A percentile compares a stretch with the other conserved stretches of the same genome.
Evolutionary conservation across 2,329 filamentous ascomycete species (phyloP).

Genomic region (Colletotrichum magnum): DNA sequence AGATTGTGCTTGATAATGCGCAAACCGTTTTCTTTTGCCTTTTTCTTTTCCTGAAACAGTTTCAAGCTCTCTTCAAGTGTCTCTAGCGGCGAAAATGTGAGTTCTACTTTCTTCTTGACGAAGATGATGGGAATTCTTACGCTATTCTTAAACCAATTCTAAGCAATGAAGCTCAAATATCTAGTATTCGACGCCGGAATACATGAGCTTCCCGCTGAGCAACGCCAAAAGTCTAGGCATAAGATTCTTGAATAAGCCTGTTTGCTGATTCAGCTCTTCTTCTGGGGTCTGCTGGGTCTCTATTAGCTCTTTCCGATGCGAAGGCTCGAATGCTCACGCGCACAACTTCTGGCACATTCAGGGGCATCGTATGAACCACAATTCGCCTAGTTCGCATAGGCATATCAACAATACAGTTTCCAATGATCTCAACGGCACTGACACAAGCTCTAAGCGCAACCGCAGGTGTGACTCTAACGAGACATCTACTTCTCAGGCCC

Average conservation of each 20-base stretch:
- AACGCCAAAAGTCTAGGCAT: slow-evolving; percentile 50
- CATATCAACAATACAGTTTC: not conserved
- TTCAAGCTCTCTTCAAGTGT: too few relatives aligned
- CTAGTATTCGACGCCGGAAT: slow-evolving; percentile 63
- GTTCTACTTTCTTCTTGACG: too few relatives aligned
- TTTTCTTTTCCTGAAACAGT: too few relatives aligned
- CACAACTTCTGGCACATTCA: slow-evolving; percentile 48
- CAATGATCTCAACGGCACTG: too few relatives aligned
- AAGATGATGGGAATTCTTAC: too few relatives aligned
- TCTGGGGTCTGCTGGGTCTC: slow-evolving; percentile 64
- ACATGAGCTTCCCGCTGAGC: slow-evolving; percentile 66
- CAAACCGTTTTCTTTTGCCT: too few relatives aligned
- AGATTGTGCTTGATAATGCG: too few relatives aligned
- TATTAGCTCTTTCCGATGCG: slow-evolving; percentile 71
- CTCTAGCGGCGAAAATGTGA: too few relatives aligned
- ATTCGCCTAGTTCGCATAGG: not conserved
- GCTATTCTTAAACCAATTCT: too few relatives aligned
- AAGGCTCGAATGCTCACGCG: slow-evolving; percentile 67
- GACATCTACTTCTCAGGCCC: not conserved
- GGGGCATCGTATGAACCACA: slow-evolving; percentile 45
- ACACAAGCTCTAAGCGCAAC: not conserved
- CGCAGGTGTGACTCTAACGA: not conserved
- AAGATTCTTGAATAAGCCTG: too few relatives aligned
- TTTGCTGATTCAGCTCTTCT: slow-evolving; percentile 46
- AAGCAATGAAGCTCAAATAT: too few relatives aligned